These are phyloP conservation scores for Rutstroemia sp. DNA, from an alignment of 2,329 filamentous ascomycete genomes.

Conservation along the genomic window DNA sequence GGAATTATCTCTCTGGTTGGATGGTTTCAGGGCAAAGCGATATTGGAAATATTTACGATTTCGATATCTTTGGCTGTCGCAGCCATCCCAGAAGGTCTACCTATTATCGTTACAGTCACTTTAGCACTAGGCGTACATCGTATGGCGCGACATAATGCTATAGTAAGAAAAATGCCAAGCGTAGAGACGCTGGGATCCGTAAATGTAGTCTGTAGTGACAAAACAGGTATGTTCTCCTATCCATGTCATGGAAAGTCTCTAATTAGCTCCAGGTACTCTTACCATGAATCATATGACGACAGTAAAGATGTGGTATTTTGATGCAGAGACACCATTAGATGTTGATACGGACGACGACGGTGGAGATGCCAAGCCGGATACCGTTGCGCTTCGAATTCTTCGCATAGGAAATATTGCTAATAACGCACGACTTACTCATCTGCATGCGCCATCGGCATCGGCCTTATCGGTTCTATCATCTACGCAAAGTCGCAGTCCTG, in stretches of 20 bases:
- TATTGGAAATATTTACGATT: constrained; percentile 95
- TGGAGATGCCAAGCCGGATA: constrained; percentile 53
- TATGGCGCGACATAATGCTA: constrained; percentile 93
- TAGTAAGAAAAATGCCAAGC: constrained; percentile 90
- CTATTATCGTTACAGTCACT: constrained; percentile 97
- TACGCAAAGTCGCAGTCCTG: constrained; percentile 55
- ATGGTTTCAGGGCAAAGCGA: constrained; percentile 77
- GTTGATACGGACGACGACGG: constrained; percentile 46
- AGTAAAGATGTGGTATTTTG: constrained; percentile 94
- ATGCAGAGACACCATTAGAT: constrained; percentile 44
- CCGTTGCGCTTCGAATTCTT: constrained; percentile 71
- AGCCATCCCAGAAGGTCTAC: constrained; percentile 90
- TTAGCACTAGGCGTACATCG: constrained; percentile 88
- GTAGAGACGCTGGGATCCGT: constrained; percentile 98
- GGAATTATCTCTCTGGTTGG: constrained; percentile 87
- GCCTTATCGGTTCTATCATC: constrained; percentile 80
- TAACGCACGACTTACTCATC: constrained; percentile 73
- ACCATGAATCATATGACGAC: constrained; percentile 99
- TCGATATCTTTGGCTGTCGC: constrained; percentile 94
- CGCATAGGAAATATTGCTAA: constrained; percentile 96
- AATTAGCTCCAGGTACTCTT: constrained; percentile 57
- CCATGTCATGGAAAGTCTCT: constrained; percentile 13
- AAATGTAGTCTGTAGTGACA: constrained; percentile 98
- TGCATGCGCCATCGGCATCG: constrained; percentile 60
- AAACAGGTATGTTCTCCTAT: constrained; percentile 56